Base-by-base conservation (phyloP, 176 grass and related monocot species). In the Aegilops sharonensis region DNA sequence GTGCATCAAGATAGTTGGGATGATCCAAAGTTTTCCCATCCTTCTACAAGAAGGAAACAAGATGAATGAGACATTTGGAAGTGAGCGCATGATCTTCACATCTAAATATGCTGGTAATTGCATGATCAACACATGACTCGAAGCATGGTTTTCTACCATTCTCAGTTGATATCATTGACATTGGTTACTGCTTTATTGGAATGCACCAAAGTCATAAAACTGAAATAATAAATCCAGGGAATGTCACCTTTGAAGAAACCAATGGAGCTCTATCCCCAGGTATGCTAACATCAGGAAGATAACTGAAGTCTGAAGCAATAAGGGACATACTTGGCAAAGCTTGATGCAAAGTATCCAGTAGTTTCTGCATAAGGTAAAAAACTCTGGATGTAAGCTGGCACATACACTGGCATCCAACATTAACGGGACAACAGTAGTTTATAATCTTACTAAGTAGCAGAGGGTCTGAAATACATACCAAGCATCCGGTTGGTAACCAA, bases 281-380 rank as follows among this genome's bases (percentile, higher is more conserved):
- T 86, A 98, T 94, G 72, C 82, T 94, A 78, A 98, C 96, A 86
- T 98, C 96, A 43, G 96, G 96, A 85, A 98, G 91, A 94, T 92
- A 98, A 87, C 90, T 95, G 88, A 95, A 98, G 76, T 98, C 96
- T 83, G 96, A 98, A 84, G 91, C 93, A 80, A 95, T 87, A 87
- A 98, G 86, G 34, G 90, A 95, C 96, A 98, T 98, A 68, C 90
- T 94, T 30, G 96, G 96, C 78, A 98, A 85, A 78, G 93, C 88
- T 79, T 84, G 91, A 88, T 98, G 96, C 75, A 98, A 81, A 77
- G 90, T 91, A 81, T 98, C 96, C 83, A 98, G 59, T 80, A 98
- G 75, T 92, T 92, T 86, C 96, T 98, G 92, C 64, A 74, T 42
- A 63, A 29, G 15, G 9, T 54, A 70, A 84, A 3, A 84, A 25